Percentiles rank a stretch among this genome's conserved stretches.
phyloP scores from a whole-genome alignment of 345 rosid species.

The Tarenaya hassleriana region DNA sequence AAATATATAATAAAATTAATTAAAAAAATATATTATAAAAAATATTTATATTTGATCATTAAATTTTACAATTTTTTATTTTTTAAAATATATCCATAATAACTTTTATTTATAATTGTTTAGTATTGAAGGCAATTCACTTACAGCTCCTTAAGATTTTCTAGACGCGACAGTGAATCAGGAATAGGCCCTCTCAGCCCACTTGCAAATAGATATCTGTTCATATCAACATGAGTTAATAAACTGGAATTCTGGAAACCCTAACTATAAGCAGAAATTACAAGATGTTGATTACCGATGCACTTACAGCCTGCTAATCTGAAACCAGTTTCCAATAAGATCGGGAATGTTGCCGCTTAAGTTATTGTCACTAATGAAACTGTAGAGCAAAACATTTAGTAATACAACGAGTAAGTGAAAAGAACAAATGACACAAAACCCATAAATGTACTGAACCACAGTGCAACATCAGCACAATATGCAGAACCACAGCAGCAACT shows the following conservation, averaged over 20 bases:
- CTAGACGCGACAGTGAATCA: slow-evolving; percentile 28
- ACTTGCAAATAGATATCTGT: slow-evolving; percentile 40
- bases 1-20: no score
- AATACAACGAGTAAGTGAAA: no score
- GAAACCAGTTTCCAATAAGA: slow-evolving; percentile 52
- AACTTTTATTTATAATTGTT: no score
- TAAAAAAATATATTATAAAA: no score
- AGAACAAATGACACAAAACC: no score
- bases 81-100: no score
- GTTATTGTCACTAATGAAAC: slow-evolving; percentile 64
- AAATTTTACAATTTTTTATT: no score
- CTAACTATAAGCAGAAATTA: not conserved
- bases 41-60: no score
- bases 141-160: slow-evolving; percentile 33
- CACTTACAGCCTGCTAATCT: slow-evolving; percentile 54
- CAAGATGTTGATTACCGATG: not conserved
- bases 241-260: not conserved
- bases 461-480: no score
- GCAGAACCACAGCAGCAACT: no score
- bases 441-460: no score
- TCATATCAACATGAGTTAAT: not conserved
- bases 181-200: slow-evolving; percentile 51
- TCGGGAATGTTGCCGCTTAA: slow-evolving; percentile 58
- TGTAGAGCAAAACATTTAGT: slow-evolving; percentile 32
- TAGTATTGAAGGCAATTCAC: not conserved